These are phyloP conservation scores for Breynia disticha DNA, from an alignment of 441 rosid species.

Conservation along the genomic window DNA sequence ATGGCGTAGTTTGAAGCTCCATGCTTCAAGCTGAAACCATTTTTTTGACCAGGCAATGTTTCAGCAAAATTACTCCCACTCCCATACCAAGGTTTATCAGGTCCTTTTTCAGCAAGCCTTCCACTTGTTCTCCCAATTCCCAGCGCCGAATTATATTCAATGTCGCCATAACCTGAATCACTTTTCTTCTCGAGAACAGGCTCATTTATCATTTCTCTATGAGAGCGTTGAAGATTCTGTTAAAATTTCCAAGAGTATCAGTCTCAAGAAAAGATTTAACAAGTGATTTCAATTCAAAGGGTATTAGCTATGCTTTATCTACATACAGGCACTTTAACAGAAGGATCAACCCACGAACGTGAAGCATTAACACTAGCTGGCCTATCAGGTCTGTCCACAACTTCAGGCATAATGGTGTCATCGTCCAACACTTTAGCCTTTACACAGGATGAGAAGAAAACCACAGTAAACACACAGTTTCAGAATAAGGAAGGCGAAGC, in stretches of 20 bases:
- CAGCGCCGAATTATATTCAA: slow-evolving; percentile 47
- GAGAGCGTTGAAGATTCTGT: slow-evolving; percentile 42
- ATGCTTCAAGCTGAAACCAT: slow-evolving; percentile 49
- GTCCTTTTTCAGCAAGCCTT: slow-evolving; percentile 47
- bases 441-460: background rate
- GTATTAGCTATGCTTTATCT: slow-evolving; percentile 7
- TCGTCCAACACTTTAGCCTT: slow-evolving; percentile 34
- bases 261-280: slow-evolving; percentile 3
- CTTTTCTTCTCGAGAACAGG: slow-evolving; percentile 45
- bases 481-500: too few species aligned
- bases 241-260: slow-evolving; percentile 16
- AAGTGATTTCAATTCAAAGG: background rate
- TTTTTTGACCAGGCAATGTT: slow-evolving; percentile 47
- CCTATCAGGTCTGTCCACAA: slow-evolving; percentile 54
- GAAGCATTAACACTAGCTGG: slow-evolving; percentile 27
- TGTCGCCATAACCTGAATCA: slow-evolving; percentile 39
- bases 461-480: too few species aligned
- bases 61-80: slow-evolving; percentile 40
- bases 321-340: slow-evolving; percentile 52
- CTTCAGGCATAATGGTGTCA: slow-evolving; percentile 48
- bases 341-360: slow-evolving; percentile 43
- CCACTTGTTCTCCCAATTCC: slow-evolving; percentile 52
- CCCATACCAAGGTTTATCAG: slow-evolving; percentile 51
- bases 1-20: slow-evolving; percentile 34
- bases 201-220: slow-evolving; percentile 40